Base-by-base conservation (phyloP, 768 basidiomycete genomes). In the Suillus lakei region DNA sequence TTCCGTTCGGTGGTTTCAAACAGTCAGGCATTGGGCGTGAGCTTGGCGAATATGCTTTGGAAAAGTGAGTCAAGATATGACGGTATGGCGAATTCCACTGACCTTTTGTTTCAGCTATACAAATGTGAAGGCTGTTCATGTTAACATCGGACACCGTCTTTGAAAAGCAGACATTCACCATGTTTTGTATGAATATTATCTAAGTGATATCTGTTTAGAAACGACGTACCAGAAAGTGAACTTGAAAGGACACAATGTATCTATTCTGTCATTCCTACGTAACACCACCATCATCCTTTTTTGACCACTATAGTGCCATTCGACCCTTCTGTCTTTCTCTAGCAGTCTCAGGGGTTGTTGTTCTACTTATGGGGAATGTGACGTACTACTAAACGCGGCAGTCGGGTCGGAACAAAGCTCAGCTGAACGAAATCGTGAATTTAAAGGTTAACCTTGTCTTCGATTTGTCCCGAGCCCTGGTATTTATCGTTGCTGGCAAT, bases 1-100 rank as follows among this genome's bases (percentile, higher is more conserved):
- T 89, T 46, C 89, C 90, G 8, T 90, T 90, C 72, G 89, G 90
- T 56, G 90, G 91, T 55, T 91, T 82, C 82, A 91, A 91, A 83
- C 87, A 90, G 76, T 86, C 85, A 53, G 90, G 90, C 63, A 84
- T 91, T 65, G 91, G 90, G n/a, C 82, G 89, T 63, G 90, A 91
- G 76, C 79, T 88, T 55, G 89, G 90, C 67, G 84, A 89, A 75
- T 88, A 90, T 73, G 90, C 86, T 9, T 68, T 84, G 34, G 62
- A 63, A 61, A 5, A 63, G 62, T 63, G 28, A 36, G 62, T 39
- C 15, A 32, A 62, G 21, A 34, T 13, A 30, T 21, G 16, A 23
- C 30, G 21, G 10, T 30, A 38, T 18, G 26, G 39, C 23, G 30
- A 10, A 21, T 28, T 61, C 16, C 21, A 15, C 32, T 63, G 30